Base-by-base conservation (phyloP, 2,329 filamentous ascomycete genomes). In the Colletotrichum sp. region DNA sequence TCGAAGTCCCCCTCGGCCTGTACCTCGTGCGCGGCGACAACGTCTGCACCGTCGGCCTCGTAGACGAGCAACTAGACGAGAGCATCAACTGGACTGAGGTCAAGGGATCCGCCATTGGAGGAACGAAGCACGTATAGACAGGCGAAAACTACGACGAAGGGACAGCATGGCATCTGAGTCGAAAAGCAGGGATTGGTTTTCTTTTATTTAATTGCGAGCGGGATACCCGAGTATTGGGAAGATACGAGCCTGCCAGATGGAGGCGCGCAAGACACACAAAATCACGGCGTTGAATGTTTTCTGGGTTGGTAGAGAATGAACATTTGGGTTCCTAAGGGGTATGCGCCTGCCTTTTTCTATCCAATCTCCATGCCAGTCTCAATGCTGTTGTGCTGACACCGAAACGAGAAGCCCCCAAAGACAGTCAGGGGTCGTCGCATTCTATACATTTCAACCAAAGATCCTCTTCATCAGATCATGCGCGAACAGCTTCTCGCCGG, bases 1-100 rank as follows among this genome's bases (percentile, higher is more conserved):
- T 93, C 74, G 92, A 97, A 82, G 93, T 97, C 21, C 92, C 94
- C 6, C 92, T 98, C 77, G 97, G 97, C 2, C 87, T 99, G 7
- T 99, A 98, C 84, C 90, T 99, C 74, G 94, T 99, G 73, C 92
- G 97, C 76, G 97, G 97, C 68, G 97, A 99, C 84, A 98, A 98
- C 82, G 96, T 99, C 64, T 96, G 96, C 77, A 90, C 98, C 18
- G 94, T 97, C 74, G 97, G 97, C 3, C 88, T 98, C 73, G 93
- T 99, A 36, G 96, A 99, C 84, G 96, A 98, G 85, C 91, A 94
- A 80, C 88, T 99, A 75, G 97, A 99, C 86, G 91, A 90, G 52
- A 96, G 94, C 80, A 99, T 99, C 82, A 93, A 98, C 86, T 99
- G 97, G 97, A 90, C 90, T 24, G 93, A 98, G 84, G 97, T 99